Evolutionary conservation across 768 basidiomycete genomes (phyloP).

Genomic region (Lepiota subincarnata): DNA sequence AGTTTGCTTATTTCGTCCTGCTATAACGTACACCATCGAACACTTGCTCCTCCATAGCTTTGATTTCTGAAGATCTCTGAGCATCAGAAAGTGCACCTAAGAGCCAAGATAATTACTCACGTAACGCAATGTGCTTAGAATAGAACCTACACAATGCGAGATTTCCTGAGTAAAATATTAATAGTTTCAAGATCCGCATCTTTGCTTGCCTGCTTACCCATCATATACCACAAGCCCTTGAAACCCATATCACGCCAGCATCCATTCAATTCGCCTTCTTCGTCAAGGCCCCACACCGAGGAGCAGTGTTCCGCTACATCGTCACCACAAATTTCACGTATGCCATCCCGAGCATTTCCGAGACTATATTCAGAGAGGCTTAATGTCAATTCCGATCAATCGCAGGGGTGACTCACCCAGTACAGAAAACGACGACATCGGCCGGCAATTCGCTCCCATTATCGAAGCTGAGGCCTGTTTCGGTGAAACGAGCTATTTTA

Average conservation of each 20-base stretch:
- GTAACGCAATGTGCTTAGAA: slow-evolving; percentile 59
- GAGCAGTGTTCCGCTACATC: slow-evolving; percentile 41
- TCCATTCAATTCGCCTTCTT: slow-evolving; percentile 58
- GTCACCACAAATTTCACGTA: slow-evolving; percentile 43
- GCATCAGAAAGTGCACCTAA: neutral
- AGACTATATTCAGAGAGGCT: slow-evolving; percentile 28
- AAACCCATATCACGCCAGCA: slow-evolving; percentile 48
- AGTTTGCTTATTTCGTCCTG: neutral
- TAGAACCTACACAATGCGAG: slow-evolving; percentile 47
- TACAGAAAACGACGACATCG: slow-evolving; percentile 58
- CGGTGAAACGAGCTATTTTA: slow-evolving; percentile 41
- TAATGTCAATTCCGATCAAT: neutral
- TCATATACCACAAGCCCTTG: slow-evolving; percentile 53
- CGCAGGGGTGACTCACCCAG: slow-evolving; percentile 35
- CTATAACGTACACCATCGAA: slow-evolving; percentile 20
- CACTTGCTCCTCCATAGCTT: slow-evolving; percentile 48
- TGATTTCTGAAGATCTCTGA: slow-evolving; percentile 43
- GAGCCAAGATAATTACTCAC: slow-evolving; percentile 34
- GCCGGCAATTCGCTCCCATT: slow-evolving; percentile 43
- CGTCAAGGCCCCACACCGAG: slow-evolving; percentile 61
- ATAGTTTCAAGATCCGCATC: neutral
- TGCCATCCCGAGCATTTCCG: slow-evolving; percentile 36
- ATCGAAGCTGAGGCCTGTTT: slow-evolving; percentile 42
- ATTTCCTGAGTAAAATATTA: slow-evolving; percentile 34
- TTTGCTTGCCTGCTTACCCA: slow-evolving; percentile 36